Base-by-base conservation (phyloP, 192 early-diverging fungal species). In the Coemansia erecta region DNA sequence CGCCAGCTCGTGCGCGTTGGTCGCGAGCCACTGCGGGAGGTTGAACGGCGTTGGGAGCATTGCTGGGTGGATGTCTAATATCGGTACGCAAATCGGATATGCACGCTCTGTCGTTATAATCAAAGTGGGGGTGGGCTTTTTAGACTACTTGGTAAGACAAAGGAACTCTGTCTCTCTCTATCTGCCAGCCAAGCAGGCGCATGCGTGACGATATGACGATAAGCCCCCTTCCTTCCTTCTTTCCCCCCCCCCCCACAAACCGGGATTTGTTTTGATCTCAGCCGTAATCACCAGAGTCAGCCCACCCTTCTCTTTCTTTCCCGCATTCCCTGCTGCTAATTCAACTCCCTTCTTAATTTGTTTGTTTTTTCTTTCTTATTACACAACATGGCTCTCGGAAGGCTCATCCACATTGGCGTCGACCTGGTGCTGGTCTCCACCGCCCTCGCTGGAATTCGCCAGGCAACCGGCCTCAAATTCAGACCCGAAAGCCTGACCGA, bases 1-100 rank as follows among this genome's bases (percentile, higher is more conserved):
- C 68, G 92, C 77, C 52, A 99, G 84, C 43, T 86, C 84, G 72
- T 95, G 85, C 40, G 62, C 53, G 82, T 96, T 89, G 43, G 89
- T 86, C 24, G 79, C 79, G 4, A 99, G 76, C 95, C 95, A 99
- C 71, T 84, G 80, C 18, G 82, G 75, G 57, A 99, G 93, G 84
- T 98, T 95, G 60, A 98, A 86, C 39, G 96, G 90, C 35, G 85
- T 72, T 33, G 85, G 78, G 52, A 95, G 68, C 77, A 71, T 63
- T 15, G 13, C 41, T 46, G 2, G 2, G 19, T 6, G 14, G 13
- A 40, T 42, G 26, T 19, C n/a, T 23, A 18, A 17, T 24, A 43
- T 42, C 12, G 19, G 14, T 23, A 21, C 26, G 8, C 6, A 58
- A 35, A 58, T 11, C 19, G 7, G 31, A 15, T 15, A 24, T 35